Base-by-base conservation (phyloP, 208 protist genomes). In the Trypanosoma congolense region DNA sequence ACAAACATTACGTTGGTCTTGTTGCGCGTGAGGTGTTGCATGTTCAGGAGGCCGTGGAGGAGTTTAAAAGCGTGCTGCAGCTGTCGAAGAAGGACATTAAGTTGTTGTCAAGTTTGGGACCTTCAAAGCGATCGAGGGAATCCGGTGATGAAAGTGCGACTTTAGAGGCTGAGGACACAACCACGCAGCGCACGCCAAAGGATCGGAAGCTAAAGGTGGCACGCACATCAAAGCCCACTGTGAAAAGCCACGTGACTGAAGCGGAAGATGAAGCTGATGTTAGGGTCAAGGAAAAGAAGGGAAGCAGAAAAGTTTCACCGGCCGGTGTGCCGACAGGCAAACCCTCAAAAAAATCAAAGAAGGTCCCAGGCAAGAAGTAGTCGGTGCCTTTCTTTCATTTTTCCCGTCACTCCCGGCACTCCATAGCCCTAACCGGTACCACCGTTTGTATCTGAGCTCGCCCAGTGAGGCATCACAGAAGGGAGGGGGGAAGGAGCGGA, bases 1-100 rank as follows among this genome's bases (percentile, higher is more conserved):
- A 84, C 56, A 69, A 69, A 16, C 76, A 87, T 56, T 74, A 90
- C 69, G 63, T 65, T 18, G 67, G 59, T 30, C 75, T 92, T 35
- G 71, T 95, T 57, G 79, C 84, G 12, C 59, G 83, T 8, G 88
- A 95, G 68, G 48, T 92, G n/a, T 65, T 92, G n/a, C 38, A 62
- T 30, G 80, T 90, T 0, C 41, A 63, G 4, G 65, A 65, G 44
- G 49, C 61, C 6, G 68, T 88, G 63, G 67, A 69, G 0, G 53
- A 67, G 19, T 95, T 90, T 68, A 67, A 70, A 40, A 56, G 65
- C 4, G 80, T 80, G 18, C 56, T 95, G 21, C 44, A 73, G 14
- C 66, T 95, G 14, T 78, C 74, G 0, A 30, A 56, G 19, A 65
- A 50, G 2, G 77, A 87, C 30, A 29, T 61, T 45, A 24, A 59